Evolutionary conservation across 768 basidiomycete species (phyloP), one percentile per base, ranked within the genome.

Genomic region (Psilocybe azurescens): DNA sequence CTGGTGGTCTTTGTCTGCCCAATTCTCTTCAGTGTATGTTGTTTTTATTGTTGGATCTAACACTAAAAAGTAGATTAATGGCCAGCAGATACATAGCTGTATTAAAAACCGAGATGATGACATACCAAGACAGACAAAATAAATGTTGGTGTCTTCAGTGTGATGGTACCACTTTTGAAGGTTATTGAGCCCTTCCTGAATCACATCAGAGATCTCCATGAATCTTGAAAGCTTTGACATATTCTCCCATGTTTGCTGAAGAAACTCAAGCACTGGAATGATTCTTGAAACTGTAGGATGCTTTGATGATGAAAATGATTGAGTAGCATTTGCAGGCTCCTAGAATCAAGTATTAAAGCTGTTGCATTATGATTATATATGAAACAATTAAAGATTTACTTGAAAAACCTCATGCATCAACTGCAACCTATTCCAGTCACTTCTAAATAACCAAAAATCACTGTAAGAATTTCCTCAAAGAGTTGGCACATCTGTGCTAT

Each of bases 191-290:
- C 47, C 47, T n/a, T n/a, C 3, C 4, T 20, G 8, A 24, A 49
- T n/a, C 2, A n/a, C 14, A 18, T 9, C 14, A 4, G 14, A 2
- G 8, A 49, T n/a, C 8, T 49, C 47, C 7, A 8, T 24, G 9
- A 49, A 49, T 5, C 18, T n/a, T n/a, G 47, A n/a, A 9, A n/a
- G 47, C 9, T n/a, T 18, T 18, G 47, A 2, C 14, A 49, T 16
- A n/a, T 49, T 49, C 3, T 8, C n/a, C 47, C 47, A 49, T 3
- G 47, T 14, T 5, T 53, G 11, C 29, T 53, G 58, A 16, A 59
- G 50, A 16, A 24, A 53, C 20, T 59, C 58, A 14, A 59, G 51
- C 20, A 59, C 44, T 29, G 58, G 58, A 46, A 59, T 41, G 14
- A 39, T 59, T 29, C 39, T 39, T 20, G 18, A 52, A 3, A 53